Percentiles rank a stretch among this genome's conserved stretches.
These are phyloP conservation scores for Dichotomocladium elegans DNA, from an alignment of 371 early-diverging fungal genomes.

Conservation along the genomic window DNA sequence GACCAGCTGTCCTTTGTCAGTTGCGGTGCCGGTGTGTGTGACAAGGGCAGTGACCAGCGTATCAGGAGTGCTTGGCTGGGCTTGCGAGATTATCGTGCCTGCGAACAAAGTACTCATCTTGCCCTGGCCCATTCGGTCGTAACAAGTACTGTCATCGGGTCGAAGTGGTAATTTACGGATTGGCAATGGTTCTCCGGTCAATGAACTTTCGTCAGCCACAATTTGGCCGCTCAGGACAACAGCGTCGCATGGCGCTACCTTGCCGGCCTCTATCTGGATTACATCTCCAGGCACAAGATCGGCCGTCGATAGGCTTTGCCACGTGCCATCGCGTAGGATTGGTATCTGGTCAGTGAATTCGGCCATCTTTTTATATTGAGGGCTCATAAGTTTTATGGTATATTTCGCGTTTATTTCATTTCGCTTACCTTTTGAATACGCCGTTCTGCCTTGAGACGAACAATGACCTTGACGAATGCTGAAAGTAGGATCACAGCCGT, in stretches of 20 bases:
- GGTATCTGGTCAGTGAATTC: conserved; percentile 47
- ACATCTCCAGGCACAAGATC: conserved; percentile 76
- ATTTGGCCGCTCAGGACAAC: conserved; percentile 65
- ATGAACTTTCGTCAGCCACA: conserved; percentile 69
- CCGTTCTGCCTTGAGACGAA: conserved; percentile 59
- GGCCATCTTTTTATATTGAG: conserved; percentile 65
- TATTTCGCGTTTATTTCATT: no score
- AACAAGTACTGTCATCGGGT: conserved; percentile 20
- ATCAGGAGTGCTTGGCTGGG: conserved; percentile 20
- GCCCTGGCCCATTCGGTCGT: conserved; percentile 36
- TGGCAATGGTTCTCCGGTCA: conserved; percentile 65
- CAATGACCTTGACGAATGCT: conserved; percentile 65
- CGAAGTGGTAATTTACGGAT: conserved; percentile 58
- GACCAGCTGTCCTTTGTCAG: conserved; percentile 73
- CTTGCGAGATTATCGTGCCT: conserved; percentile 50
- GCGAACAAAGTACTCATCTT: conserved; percentile 55
- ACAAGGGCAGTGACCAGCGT: conserved; percentile 54
- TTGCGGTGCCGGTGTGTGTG: conserved; percentile 65
- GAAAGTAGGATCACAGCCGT: conserved; percentile 67
- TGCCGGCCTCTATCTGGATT: conserved; percentile 49
- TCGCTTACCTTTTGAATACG: no score
- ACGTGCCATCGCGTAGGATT: conserved; percentile 59
- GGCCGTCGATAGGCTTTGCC: conserved; percentile 46
- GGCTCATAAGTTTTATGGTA: no score
- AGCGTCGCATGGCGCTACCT: conserved; percentile 65